Conservation (phyloP, 148 eudicot genomes). For the Persicaria maculosa region DNA sequence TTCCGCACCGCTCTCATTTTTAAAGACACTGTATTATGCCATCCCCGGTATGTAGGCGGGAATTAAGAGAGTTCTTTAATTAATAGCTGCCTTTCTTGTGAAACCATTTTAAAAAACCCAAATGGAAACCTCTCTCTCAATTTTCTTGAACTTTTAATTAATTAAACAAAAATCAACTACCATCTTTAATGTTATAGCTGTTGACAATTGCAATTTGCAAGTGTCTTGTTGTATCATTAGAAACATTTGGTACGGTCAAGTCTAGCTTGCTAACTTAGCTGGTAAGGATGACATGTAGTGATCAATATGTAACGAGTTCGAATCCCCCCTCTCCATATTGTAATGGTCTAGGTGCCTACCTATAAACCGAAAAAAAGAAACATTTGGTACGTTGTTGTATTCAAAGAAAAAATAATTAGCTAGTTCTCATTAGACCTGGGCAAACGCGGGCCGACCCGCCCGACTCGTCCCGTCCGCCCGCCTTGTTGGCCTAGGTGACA, state of each 20-base stretch:
- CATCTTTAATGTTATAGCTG: neutral
- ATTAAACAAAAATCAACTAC: neutral
- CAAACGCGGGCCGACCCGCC: no score
- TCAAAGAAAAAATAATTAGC: no score
- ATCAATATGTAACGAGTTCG: no score
- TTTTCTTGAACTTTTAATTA: neutral
- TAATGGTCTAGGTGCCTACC: no score
- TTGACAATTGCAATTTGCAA: slow-evolving; percentile 5
- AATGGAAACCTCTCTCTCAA: neutral
- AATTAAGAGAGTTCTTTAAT: neutral
- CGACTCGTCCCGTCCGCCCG: no score
- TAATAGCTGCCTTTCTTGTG: slow-evolving; percentile 10
- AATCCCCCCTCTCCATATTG: no score
- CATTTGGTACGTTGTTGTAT: no score
- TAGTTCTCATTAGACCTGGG: no score
- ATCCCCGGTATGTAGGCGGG: slow-evolving; percentile 12
- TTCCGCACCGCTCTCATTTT: neutral
- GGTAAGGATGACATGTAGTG: no score
- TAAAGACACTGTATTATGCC: neutral
- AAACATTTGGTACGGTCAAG: neutral
- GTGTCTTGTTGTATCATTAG: neutral
- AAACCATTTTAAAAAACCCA: neutral
- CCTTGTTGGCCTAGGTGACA: no score
- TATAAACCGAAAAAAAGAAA: no score
- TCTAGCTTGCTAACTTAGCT: no score